Conservation (phyloP, 2,329 filamentous ascomycete species). For the Exophiala phaeomuriformis region DNA sequence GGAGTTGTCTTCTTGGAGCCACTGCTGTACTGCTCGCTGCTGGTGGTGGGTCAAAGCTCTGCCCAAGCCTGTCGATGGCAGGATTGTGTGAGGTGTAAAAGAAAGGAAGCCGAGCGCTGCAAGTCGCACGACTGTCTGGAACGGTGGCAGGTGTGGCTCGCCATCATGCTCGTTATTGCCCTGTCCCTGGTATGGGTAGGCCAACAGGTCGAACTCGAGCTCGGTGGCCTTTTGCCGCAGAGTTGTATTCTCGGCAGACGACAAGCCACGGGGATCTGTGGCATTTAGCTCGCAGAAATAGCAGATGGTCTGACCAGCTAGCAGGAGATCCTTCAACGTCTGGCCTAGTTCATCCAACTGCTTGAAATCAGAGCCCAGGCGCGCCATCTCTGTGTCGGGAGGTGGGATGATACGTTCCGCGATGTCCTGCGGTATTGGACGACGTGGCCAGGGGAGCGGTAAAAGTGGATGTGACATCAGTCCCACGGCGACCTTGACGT, state of each 20-base stretch:
- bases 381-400: conserved; percentile 25
- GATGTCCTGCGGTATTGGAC: conserved; percentile 29
- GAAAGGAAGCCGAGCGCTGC: conserved; percentile 19
- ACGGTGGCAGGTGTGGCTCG: conserved; percentile 14
- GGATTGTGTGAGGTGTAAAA: conserved; percentile 14
- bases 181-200: conserved; percentile 30
- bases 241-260: conserved; percentile 29
- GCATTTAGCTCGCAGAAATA: conserved; percentile 31
- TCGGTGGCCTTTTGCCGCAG: conserved; percentile 33
- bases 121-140: conserved; percentile 19
- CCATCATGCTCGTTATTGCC: conserved; percentile 1
- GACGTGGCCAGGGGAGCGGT: conserved; percentile 31
- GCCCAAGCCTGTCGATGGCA: conserved; percentile 19
- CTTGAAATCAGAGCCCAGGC: conserved; percentile 29
- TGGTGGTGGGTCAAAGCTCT: conserved; percentile 23
- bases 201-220: conserved; percentile 35
- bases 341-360: conserved; percentile 30
- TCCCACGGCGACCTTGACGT: conserved; percentile 30
- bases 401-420: conserved; percentile 30
- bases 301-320: conserved; percentile 30
- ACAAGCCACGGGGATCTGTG: conserved; percentile 24
- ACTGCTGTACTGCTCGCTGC: conserved; percentile 12
- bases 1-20: conserved; percentile 2
- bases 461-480: conserved; percentile 33
- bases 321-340: conserved; percentile 28